Conservation (phyloP, 176 grass and related monocot genomes). For the Aegilops tauschii region DNA sequence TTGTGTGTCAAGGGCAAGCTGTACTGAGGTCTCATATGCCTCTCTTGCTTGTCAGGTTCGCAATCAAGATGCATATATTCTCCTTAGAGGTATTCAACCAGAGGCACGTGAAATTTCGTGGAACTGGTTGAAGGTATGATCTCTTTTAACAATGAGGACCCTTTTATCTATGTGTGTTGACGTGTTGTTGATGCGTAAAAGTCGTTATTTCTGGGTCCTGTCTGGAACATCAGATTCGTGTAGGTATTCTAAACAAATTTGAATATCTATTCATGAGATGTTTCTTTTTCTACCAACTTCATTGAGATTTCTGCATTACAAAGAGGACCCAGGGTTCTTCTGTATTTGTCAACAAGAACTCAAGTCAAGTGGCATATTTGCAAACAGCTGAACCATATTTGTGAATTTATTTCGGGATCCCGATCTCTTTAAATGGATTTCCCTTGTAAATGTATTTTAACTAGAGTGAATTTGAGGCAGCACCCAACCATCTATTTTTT, state of each 20-base stretch:
- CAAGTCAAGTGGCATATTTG: neutral
- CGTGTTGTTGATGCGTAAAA: neutral
- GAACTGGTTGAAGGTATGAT: conserved; percentile 77
- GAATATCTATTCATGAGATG: neutral
- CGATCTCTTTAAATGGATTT: neutral
- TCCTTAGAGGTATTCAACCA: conserved; percentile 39
- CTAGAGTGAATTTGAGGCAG: neutral
- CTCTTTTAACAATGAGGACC: neutral
- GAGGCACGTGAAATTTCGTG: conserved; percentile 71
- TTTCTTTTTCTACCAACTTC: neutral
- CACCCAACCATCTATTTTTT: neutral
- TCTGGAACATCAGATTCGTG: conserved; percentile 8
- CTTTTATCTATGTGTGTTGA: neutral
- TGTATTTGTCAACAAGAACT: neutral
- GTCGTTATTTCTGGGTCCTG: neutral
- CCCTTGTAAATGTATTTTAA: neutral
- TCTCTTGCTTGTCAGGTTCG: conserved; percentile 55
- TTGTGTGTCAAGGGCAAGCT: neutral
- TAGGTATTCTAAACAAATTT: conserved; percentile 1
- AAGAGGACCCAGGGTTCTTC: neutral
- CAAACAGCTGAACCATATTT: neutral
- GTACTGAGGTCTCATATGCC: conserved; percentile 12
- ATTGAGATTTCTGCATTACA: neutral
- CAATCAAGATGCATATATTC: conserved; percentile 63
- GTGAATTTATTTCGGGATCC: neutral